A percentile compares a stretch with the other conserved stretches of the same genome.
phyloP scores from a whole-genome alignment of 768 basidiomycete species.

The Rossbeevera mucosa region DNA sequence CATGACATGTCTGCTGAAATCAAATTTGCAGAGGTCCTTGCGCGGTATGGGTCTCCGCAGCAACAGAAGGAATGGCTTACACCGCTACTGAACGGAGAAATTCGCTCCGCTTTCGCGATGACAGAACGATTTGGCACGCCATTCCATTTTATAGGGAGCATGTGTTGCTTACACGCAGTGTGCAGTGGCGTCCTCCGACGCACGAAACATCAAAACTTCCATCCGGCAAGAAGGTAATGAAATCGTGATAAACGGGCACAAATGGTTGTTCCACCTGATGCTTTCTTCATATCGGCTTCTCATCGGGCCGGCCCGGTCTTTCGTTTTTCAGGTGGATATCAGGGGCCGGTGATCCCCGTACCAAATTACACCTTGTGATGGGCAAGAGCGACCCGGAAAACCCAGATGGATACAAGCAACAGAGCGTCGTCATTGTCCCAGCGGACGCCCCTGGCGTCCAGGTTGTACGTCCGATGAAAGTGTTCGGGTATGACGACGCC shows the following conservation, averaged over 20 bases:
- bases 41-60: constrained; percentile 84
- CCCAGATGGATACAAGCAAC: constrained; percentile 70
- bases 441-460: constrained; percentile 82
- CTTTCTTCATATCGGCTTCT: constrained; percentile 5
- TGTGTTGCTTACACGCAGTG: constrained; percentile 1
- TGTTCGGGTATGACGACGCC: constrained; percentile 93
- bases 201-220: constrained; percentile 89
- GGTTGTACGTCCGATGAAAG: constrained; percentile 86
- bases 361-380: constrained; percentile 87
- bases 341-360: constrained; percentile 91
- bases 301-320: constrained; percentile 10
- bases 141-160: constrained; percentile 4
- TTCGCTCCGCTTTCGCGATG: constrained; percentile 94
- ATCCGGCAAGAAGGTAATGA: constrained; percentile 80
- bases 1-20: constrained; percentile 1
- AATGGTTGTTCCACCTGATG: constrained; percentile 57
- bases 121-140: constrained; percentile 80
- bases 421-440: constrained; percentile 95
- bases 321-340: constrained; percentile 79
- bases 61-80: constrained; percentile 90
- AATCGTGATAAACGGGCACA: constrained; percentile 93
- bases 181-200: constrained; percentile 85
- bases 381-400: constrained; percentile 90
- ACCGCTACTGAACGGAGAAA: constrained; percentile 88
- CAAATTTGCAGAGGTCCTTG: constrained; percentile 76